phyloP scores from a whole-genome alignment of 192 early-diverging fungal species.

The Entomortierella beljakovae region DNA sequence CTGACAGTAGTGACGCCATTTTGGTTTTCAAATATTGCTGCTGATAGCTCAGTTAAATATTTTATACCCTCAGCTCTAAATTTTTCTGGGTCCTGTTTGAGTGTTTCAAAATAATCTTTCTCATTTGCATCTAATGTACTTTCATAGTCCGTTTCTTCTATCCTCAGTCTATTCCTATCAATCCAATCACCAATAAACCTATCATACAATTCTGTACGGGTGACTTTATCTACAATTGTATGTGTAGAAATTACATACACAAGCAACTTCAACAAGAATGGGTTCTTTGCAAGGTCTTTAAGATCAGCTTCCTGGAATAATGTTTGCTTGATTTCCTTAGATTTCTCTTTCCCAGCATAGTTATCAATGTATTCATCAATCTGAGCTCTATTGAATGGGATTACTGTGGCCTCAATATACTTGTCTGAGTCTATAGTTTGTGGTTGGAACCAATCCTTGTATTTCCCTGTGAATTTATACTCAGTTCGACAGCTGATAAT shows the following conservation, averaged over 20 bases:
- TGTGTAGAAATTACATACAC: neutral
- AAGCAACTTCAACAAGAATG: neutral
- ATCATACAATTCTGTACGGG: conserved; percentile 11
- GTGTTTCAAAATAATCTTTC: neutral
- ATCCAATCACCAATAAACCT: conserved; percentile 16
- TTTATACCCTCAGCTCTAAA: conserved; percentile 1
- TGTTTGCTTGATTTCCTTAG: neutral
- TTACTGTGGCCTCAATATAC: neutral
- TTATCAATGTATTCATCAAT: conserved; percentile 1
- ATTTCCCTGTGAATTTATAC: neutral
- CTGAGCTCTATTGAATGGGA: neutral
- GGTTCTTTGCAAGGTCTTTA: conserved; percentile 1
- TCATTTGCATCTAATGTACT: neutral
- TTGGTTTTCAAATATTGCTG: conserved; percentile 4
- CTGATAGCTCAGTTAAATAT: conserved; percentile 1
- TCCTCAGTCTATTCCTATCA: neutral
- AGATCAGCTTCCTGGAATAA: neutral
- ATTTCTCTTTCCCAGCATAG: neutral
- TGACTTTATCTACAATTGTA: neutral
- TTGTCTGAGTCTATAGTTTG: neutral
- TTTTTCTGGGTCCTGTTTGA: neutral
- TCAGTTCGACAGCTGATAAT: conserved; percentile 9
- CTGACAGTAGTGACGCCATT: conserved; percentile 9
- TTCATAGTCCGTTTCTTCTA: neutral
- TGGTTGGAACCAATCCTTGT: too few species aligned